Evolutionary conservation across 106 monocot species (phyloP).

Genomic region (Phalaenopsis equestris): DNA sequence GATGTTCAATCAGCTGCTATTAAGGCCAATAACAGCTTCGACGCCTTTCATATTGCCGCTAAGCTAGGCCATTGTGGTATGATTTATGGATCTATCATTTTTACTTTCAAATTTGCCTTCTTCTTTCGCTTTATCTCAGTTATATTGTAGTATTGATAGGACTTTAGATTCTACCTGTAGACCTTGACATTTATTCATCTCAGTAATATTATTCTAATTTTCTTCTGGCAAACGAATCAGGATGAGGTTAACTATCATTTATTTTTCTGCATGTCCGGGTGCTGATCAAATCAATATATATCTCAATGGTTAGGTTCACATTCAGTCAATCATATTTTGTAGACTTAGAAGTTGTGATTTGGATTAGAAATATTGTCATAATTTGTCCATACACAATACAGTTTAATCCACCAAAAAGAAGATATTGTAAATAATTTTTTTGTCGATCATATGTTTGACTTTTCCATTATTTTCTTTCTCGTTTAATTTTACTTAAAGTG

Average conservation of each 20-base stretch:
- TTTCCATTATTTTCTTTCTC: too few species aligned
- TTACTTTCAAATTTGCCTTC: not conserved
- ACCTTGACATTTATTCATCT: not conserved
- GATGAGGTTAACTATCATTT: not conserved
- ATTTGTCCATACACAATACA: too few species aligned
- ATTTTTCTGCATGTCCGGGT: not conserved
- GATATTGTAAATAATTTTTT: too few species aligned
- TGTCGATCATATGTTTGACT: too few species aligned
- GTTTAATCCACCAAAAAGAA: too few species aligned
- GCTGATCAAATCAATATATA: too few species aligned
- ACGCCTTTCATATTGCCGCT: conserved; percentile 64
- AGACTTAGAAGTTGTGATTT: too few species aligned
- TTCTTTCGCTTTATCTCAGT: not conserved
- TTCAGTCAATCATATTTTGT: too few species aligned
- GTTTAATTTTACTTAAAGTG: too few species aligned
- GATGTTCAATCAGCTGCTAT: conserved; percentile 53
- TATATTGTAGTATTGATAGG: not conserved
- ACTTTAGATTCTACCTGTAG: not conserved
- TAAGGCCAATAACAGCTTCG: conserved; percentile 57
- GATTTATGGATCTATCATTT: not conserved
- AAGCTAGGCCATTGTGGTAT: conserved; percentile 63
- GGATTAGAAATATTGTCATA: too few species aligned
- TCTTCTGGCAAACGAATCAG: not conserved
- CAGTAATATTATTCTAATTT: too few species aligned
- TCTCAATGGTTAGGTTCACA: too few species aligned